These are phyloP conservation scores for Clavispora santaluciae DNA, from an alignment of 805 yeast species.

Conservation along the genomic window DNA sequence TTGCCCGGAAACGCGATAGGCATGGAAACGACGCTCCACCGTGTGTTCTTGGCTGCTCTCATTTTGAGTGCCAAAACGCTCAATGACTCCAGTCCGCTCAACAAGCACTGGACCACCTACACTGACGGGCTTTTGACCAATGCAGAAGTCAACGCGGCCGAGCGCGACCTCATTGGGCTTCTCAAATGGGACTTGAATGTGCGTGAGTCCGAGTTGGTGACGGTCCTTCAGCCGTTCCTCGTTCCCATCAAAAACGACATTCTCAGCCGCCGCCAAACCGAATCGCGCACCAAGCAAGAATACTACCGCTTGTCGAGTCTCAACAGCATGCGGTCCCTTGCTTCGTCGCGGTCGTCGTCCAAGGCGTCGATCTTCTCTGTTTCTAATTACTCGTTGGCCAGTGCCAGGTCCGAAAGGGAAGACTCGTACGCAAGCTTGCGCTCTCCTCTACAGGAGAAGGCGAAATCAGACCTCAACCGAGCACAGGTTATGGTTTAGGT, in stretches of 20 bases:
- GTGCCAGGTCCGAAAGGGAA: slow-evolving; percentile 5
- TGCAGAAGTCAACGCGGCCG: slow-evolving; percentile 84
- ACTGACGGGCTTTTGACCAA: slow-evolving; percentile 78
- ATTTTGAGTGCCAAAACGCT: slow-evolving; percentile 88
- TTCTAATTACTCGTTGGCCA: slow-evolving; percentile 11
- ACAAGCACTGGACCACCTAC: slow-evolving; percentile 93
- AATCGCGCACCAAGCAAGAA: slow-evolving; percentile 10
- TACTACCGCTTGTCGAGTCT: slow-evolving; percentile 18
- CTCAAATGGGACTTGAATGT: slow-evolving; percentile 83
- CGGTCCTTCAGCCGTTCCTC: slow-evolving; percentile 70
- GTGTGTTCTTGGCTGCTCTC: slow-evolving; percentile 84
- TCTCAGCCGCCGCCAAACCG: slow-evolving; percentile 9
- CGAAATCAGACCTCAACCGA: slow-evolving; percentile 6
- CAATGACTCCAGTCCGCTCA: slow-evolving; percentile 91
- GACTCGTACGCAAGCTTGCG: slow-evolving; percentile 2
- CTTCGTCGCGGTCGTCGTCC: slow-evolving; percentile 11
- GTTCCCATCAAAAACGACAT: slow-evolving; percentile 53
- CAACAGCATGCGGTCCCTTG: slow-evolving; percentile 13
- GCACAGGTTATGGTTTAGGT: background rate
- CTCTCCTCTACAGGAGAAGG: slow-evolving; percentile 14
- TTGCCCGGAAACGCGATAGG: slow-evolving; percentile 89
- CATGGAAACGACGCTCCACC: slow-evolving; percentile 87
- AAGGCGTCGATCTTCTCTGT: slow-evolving; percentile 5
- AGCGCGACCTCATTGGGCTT: slow-evolving; percentile 76
- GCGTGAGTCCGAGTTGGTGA: slow-evolving; percentile 61